These are phyloP conservation scores for Claviceps sp. DNA, from an alignment of 2,329 filamentous ascomycete species.

Conservation along the genomic window DNA sequence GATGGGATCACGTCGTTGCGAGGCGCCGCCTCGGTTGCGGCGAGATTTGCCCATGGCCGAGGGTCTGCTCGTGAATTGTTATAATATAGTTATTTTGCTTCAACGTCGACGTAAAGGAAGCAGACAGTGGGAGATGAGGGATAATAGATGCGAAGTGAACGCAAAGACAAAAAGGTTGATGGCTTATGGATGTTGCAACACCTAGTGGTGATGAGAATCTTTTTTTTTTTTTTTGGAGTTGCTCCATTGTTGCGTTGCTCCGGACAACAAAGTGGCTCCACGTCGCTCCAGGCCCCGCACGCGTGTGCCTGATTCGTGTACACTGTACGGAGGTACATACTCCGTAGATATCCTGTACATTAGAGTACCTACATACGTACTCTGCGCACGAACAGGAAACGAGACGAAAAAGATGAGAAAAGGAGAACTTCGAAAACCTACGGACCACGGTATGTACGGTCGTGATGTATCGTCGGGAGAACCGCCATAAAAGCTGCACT, in stretches of 20 bases:
- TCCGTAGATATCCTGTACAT: too few relatives aligned
- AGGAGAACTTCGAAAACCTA: neutral
- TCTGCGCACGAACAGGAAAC: neutral
- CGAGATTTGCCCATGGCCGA: slow-evolving; percentile 45
- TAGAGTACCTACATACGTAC: too few relatives aligned
- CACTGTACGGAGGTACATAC: too few relatives aligned
- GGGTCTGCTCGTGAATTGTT: neutral
- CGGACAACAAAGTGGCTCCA: neutral
- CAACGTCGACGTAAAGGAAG: too few relatives aligned
- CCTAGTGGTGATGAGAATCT: neutral
- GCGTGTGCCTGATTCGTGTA: too few relatives aligned
- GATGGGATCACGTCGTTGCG: slow-evolving; percentile 40
- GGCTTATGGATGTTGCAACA: too few relatives aligned
- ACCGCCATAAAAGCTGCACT: too few relatives aligned
- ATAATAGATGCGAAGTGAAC: too few relatives aligned
- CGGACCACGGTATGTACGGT: too few relatives aligned
- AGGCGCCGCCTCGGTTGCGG: slow-evolving; percentile 34
- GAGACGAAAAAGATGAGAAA: neutral
- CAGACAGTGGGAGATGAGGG: too few relatives aligned
- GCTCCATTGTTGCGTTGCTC: neutral
- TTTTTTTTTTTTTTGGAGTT: slow-evolving; percentile 1
- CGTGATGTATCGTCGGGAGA: too few relatives aligned
- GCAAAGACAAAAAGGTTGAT: too few relatives aligned
- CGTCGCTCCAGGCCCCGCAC: neutral
- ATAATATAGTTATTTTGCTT: neutral